Evolutionary conservation across 129 eudicot genomes (phyloP).

Genomic region (Saussurea involucrata): DNA sequence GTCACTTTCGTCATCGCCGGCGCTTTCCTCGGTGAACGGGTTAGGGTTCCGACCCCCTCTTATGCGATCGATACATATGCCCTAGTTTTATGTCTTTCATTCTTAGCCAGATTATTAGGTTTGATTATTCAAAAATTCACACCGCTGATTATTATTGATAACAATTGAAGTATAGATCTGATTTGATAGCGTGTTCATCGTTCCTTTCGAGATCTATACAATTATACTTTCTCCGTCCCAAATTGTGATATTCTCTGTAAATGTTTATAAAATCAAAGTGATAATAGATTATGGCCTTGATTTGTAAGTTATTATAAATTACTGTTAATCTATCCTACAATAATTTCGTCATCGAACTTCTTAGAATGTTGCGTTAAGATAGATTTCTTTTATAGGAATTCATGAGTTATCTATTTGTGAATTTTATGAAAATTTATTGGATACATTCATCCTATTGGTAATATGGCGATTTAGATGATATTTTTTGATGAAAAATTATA

Average conservation of each 20-base stretch:
- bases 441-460: background rate
- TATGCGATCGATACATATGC: background rate
- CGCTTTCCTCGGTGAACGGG: conserved; percentile 80
- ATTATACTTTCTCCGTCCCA: background rate
- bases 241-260: background rate
- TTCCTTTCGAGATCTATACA: conserved; percentile 3
- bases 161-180: conserved; percentile 9
- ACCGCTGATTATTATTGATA: background rate
- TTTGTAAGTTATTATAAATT: background rate
- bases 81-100: background rate
- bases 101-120: background rate
- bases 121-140: background rate
- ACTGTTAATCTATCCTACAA: background rate
- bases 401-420: background rate
- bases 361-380: background rate
- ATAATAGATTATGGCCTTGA: background rate
- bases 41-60: conserved; percentile 24
- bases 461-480: background rate
- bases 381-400: background rate
- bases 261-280: background rate
- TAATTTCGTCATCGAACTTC: background rate
- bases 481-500: background rate
- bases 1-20: conserved; percentile 82
- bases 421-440: background rate
- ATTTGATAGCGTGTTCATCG: background rate